Evolutionary conservation across 768 basidiomycete genomes (phyloP).

Genomic region (Pholiota molesta): DNA sequence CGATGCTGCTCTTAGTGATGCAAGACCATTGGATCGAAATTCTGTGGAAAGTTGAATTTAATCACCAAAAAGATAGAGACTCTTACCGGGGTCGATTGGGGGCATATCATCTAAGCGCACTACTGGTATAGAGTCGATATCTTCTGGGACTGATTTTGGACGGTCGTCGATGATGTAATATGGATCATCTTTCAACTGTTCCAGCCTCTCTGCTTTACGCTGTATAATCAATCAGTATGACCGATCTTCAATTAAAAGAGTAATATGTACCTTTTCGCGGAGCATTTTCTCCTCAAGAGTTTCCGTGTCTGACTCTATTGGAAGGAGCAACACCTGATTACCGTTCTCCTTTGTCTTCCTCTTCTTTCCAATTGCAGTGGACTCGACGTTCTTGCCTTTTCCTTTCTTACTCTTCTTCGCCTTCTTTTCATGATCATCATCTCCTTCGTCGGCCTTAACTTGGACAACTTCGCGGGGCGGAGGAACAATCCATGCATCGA

Average conservation of each 20-base stretch:
- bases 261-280: slow-evolving; percentile 60
- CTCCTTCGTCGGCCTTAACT: slow-evolving; percentile 27
- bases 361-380: slow-evolving; percentile 31
- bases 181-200: slow-evolving; percentile 82
- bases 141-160: slow-evolving; percentile 47
- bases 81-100: slow-evolving; percentile 33
- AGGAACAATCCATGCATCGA: slow-evolving; percentile 85
- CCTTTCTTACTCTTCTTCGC: slow-evolving; percentile 58
- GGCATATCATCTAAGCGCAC: slow-evolving; percentile 80
- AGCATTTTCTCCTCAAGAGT: slow-evolving; percentile 62
- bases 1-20: slow-evolving; percentile 45
- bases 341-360: slow-evolving; percentile 34
- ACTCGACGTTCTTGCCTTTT: slow-evolving; percentile 30
- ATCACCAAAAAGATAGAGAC: neutral
- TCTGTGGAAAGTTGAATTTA: slow-evolving; percentile 23
- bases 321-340: slow-evolving; percentile 38
- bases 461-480: slow-evolving; percentile 47
- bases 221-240: slow-evolving; percentile 30
- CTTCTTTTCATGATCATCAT: slow-evolving; percentile 48
- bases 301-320: slow-evolving; percentile 44
- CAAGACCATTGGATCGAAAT: slow-evolving; percentile 36
- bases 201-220: slow-evolving; percentile 77
- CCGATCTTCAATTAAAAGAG: neutral
- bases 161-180: slow-evolving; percentile 83
- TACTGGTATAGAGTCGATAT: slow-evolving; percentile 92